These are phyloP conservation scores for Phylloporus sp. DNA, from an alignment of 768 basidiomycete species.

Conservation along the genomic window DNA sequence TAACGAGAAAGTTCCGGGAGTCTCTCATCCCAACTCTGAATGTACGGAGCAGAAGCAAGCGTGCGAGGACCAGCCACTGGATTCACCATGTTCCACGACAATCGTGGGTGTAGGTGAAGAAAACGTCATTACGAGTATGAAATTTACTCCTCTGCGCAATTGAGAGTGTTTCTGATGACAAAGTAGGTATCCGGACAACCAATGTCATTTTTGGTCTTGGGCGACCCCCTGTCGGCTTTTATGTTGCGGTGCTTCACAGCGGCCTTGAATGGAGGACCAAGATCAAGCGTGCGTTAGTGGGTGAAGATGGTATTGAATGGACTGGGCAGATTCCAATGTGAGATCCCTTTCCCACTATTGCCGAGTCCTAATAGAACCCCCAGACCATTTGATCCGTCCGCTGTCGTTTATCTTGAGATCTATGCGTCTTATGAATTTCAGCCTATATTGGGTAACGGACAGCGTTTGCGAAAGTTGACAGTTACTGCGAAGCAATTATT, in stretches of 20 bases:
- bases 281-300: neutral
- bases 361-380: neutral
- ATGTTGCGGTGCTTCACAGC: neutral
- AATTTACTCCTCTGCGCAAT: neutral
- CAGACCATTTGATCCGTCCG: constrained; percentile 4
- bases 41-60: neutral
- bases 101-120: neutral
- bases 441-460: constrained; percentile 4
- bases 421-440: constrained; percentile 3
- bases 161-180: neutral
- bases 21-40: neutral
- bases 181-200: constrained; percentile 3
- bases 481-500: neutral
- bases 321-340: neutral
- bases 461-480: neutral
- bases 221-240: constrained; percentile 4
- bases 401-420: neutral
- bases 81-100: neutral
- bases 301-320: constrained; percentile 3
- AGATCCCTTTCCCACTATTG: neutral
- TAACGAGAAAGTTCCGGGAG: neutral
- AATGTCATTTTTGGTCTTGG: neutral
- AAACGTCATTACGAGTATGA: neutral
- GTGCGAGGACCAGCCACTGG: neutral
- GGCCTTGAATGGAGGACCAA: constrained; percentile 1